phyloP scores from a whole-genome alignment of 1,284 basidiomycete species.

The Malassezia yamatoensis region DNA sequence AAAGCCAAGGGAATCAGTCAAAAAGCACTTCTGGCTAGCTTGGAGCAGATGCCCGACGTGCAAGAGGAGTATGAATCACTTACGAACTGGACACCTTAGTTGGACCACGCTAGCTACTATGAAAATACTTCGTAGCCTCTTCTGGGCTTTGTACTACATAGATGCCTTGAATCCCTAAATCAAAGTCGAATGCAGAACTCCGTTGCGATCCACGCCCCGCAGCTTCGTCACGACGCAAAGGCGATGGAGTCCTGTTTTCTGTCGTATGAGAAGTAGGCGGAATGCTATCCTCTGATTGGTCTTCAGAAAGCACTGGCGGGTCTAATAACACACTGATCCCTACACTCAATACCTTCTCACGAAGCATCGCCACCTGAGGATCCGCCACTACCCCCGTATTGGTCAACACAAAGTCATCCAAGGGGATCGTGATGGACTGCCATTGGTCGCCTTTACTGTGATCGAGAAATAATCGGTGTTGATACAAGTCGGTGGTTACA shows the following conservation, averaged over 20 bases:
- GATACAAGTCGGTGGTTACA: slow-evolving; percentile 64
- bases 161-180: slow-evolving; percentile 11
- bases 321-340: slow-evolving; percentile 58
- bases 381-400: slow-evolving; percentile 66
- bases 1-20: slow-evolving; percentile 35
- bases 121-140: background rate
- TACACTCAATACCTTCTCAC: slow-evolving; percentile 64
- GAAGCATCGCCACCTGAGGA: slow-evolving; percentile 61
- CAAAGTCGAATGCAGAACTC: slow-evolving; percentile 2
- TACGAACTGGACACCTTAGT: slow-evolving; percentile 28
- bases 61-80: slow-evolving; percentile 45
- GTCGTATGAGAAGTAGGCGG: background rate
- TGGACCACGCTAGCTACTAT: no score
- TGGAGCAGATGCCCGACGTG: slow-evolving; percentile 43
- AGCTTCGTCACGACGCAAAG: background rate
- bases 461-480: slow-evolving; percentile 70
- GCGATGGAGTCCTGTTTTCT: background rate
- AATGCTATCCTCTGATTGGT: background rate
- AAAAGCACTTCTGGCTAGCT: slow-evolving; percentile 49
- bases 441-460: slow-evolving; percentile 60
- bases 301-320: slow-evolving; percentile 17
- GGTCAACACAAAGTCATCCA: slow-evolving; percentile 69
- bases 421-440: slow-evolving; percentile 78
- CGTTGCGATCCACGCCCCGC: slow-evolving; percentile 11
- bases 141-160: slow-evolving; percentile 11